Conservation (phyloP, 352 stramenopile species). For the Pythium oligandrum region DNA sequence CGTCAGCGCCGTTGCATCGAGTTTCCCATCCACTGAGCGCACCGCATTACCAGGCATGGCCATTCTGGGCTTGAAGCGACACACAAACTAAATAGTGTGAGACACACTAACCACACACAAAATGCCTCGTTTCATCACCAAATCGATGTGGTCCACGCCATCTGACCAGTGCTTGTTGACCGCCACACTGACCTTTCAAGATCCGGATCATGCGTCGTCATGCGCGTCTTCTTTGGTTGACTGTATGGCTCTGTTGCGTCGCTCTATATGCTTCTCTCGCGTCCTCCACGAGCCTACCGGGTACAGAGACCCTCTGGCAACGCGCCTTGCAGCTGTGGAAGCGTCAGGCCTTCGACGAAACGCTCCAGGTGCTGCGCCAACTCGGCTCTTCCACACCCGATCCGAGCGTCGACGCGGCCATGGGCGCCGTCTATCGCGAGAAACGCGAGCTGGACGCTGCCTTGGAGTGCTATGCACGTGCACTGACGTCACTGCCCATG, state of each 20-base stretch:
- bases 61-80: no score
- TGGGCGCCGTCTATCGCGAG: background rate
- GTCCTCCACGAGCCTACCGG: background rate
- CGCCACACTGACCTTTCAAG: background rate
- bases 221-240: background rate
- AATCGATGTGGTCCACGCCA: constrained; percentile 3
- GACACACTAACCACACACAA: no score
- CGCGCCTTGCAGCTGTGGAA: background rate
- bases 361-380: background rate
- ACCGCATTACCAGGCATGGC: background rate
- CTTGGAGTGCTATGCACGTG: background rate
- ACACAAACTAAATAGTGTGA: no score
- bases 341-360: background rate
- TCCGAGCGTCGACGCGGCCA: background rate
- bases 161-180: background rate
- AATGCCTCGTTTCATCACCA: background rate
- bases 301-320: constrained; percentile 1
- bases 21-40: constrained; percentile 8
- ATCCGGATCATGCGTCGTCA: background rate
- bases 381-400: background rate
- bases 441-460: background rate
- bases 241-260: no score
- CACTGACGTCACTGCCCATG: constrained; percentile 9
- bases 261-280: background rate
- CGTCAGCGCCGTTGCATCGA: constrained; percentile 21